A percentile compares a stretch with the other conserved stretches of the same genome.
Evolutionary conservation across 345 rosid species (phyloP).

Genomic region (Populus nigra): DNA sequence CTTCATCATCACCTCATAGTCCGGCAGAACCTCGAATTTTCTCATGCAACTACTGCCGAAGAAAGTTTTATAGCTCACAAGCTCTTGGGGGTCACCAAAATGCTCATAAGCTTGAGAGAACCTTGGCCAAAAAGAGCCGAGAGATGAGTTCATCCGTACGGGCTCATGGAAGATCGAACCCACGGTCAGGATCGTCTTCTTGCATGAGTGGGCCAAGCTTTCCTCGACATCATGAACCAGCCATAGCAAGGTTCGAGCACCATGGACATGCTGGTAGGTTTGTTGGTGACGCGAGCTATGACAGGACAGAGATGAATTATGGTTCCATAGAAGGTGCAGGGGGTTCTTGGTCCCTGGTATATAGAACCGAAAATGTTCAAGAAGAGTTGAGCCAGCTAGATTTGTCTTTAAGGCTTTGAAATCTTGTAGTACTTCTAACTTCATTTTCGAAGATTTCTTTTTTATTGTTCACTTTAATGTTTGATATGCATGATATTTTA

Average conservation of each 20-base stretch:
- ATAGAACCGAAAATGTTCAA: conserved; percentile 43
- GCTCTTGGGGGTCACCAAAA: conserved; percentile 99
- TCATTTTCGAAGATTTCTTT: background rate
- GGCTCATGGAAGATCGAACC: conserved; percentile 29
- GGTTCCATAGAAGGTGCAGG: conserved; percentile 13
- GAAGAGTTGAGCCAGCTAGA: conserved; percentile 69
- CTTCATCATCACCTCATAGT: conserved; percentile 24
- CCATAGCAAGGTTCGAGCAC: conserved; percentile 33
- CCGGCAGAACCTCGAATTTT: conserved; percentile 59
- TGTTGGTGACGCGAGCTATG: conserved; percentile 28
- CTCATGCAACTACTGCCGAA: conserved; percentile 90
- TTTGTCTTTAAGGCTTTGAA: conserved; percentile 75
- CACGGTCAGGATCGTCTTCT: conserved; percentile 12
- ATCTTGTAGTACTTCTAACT: background rate
- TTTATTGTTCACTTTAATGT: background rate
- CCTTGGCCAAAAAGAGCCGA: conserved; percentile 80
- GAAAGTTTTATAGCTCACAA: conserved; percentile 93
- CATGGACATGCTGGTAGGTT: conserved; percentile 37
- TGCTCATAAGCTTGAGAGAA: conserved; percentile 92
- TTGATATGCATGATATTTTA: too few relatives aligned
- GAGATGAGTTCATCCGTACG: conserved; percentile 38
- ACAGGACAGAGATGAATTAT: conserved; percentile 30
- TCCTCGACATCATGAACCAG: conserved; percentile 13
- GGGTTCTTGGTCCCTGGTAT: conserved; percentile 36
- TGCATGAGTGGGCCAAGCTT: conserved; percentile 12